phyloP scores from a whole-genome alignment of 768 basidiomycete species.

The Boletus huronensis region DNA sequence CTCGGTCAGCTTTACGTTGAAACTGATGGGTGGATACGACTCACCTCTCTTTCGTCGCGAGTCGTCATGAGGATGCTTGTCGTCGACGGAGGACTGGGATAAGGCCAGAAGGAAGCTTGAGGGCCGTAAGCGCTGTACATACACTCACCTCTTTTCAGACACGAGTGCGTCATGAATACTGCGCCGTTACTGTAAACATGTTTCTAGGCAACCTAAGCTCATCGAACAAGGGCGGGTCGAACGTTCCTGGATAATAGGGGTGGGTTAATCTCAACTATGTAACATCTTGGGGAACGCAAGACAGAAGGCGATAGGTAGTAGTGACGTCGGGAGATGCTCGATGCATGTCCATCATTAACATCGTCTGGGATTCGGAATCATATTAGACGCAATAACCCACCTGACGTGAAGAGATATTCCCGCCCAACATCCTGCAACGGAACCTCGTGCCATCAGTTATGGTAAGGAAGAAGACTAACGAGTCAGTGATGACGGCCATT shows the following conservation, averaged over 20 bases:
- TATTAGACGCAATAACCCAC: neutral
- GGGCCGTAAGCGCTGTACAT: neutral
- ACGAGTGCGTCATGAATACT: neutral
- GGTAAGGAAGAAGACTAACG: neutral
- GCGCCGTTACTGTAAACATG: neutral
- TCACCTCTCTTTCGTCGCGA: neutral
- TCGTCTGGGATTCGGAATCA: neutral
- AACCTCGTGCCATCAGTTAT: too few relatives aligned
- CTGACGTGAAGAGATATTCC: neutral
- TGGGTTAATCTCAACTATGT: neutral
- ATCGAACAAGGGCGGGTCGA: neutral
- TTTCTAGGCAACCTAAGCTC: neutral
- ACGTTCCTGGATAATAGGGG: neutral
- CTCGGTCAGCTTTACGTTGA: neutral
- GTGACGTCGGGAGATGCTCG: neutral
- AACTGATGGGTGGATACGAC: neutral
- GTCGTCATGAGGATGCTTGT: neutral
- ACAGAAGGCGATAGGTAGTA: neutral
- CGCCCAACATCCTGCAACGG: neutral
- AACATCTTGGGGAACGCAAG: neutral
- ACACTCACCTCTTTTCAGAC: neutral
- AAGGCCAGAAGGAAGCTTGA: neutral
- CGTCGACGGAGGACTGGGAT: neutral
- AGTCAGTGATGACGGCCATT: neutral
- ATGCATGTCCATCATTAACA: neutral